phyloP scores from a whole-genome alignment of 2,329 filamentous ascomycete species.

The Alternaria triticimaculans region DNA sequence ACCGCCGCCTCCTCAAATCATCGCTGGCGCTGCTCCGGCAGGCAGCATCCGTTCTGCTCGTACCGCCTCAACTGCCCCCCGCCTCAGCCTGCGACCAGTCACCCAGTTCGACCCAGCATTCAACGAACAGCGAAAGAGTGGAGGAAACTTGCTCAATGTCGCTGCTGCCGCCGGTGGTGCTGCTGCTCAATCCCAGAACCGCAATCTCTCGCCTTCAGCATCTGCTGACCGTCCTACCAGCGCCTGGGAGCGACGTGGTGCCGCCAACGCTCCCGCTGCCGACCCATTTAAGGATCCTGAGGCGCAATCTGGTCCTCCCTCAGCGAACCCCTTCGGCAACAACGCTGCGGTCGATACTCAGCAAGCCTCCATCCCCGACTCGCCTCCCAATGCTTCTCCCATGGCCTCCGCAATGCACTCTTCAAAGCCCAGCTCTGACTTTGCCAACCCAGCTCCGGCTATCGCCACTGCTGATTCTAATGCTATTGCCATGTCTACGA shows the following conservation, averaged over 20 bases:
- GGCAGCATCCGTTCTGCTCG: conserved; percentile 53
- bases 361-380: conserved; percentile 34
- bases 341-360: conserved; percentile 48
- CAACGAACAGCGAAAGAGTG: conserved; percentile 51
- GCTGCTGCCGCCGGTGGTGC: conserved; percentile 39
- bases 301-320: conserved; percentile 47
- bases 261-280: conserved; percentile 53
- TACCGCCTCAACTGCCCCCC: conserved; percentile 69
- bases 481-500: conserved; percentile 36
- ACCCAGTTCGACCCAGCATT: conserved; percentile 82
- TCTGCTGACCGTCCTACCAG: conserved; percentile 31
- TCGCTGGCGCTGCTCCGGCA: conserved; percentile 15
- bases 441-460: conserved; percentile 46
- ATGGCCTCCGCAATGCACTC: conserved; percentile 33
- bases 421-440: conserved; percentile 30
- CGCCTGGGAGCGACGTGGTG: conserved; percentile 50
- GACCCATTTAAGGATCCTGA: conserved; percentile 72
- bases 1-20: conserved; percentile 36
- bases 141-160: conserved; percentile 44
- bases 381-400: conserved; percentile 29
- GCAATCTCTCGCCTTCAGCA: conserved; percentile 25
- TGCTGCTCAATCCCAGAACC: conserved; percentile 22
- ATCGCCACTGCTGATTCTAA: conserved; percentile 52
- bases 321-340: conserved; percentile 63
- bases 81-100: conserved; percentile 81